These are phyloP conservation scores for Coemansia sp. DNA, from an alignment of 192 early-diverging fungal species.

Conservation along the genomic window DNA sequence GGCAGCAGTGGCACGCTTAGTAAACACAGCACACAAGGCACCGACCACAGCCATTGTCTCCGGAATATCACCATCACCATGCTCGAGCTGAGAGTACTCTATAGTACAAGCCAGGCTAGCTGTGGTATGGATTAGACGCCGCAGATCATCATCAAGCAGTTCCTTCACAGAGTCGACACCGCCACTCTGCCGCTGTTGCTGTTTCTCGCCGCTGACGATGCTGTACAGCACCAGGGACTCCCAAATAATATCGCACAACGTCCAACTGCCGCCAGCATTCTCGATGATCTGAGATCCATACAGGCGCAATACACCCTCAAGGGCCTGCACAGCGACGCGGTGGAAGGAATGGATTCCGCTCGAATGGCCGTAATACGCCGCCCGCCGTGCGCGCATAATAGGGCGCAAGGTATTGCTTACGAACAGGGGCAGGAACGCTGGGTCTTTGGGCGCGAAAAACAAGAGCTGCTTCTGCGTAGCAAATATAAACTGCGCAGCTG, in stretches of 20 bases:
- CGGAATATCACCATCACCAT: background rate
- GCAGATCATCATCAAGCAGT: slow-evolving; percentile 23
- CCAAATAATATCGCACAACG: slow-evolving; percentile 41
- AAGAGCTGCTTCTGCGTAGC: slow-evolving; percentile 45
- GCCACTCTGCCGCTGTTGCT: background rate
- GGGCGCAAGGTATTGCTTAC: slow-evolving; percentile 28
- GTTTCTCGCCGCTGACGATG: background rate
- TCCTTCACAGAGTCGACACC: background rate
- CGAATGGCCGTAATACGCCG: slow-evolving; percentile 13
- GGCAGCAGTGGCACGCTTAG: slow-evolving; percentile 9
- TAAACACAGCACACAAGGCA: slow-evolving; percentile 36
- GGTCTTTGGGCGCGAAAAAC: slow-evolving; percentile 22
- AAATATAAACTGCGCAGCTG: slow-evolving; percentile 26
- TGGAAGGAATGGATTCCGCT: slow-evolving; percentile 25
- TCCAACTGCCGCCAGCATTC: slow-evolving; percentile 4
- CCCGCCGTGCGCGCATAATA: slow-evolving; percentile 16
- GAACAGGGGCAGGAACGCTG: slow-evolving; percentile 11
- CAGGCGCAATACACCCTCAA: slow-evolving; percentile 40
- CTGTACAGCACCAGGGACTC: slow-evolving; percentile 43
- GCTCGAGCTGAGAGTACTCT: background rate
- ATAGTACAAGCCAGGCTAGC: background rate
- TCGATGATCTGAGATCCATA: slow-evolving; percentile 21
- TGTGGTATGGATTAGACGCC: slow-evolving; percentile 25
- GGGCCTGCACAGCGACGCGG: slow-evolving; percentile 25
- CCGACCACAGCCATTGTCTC: slow-evolving; percentile 11